Percentiles rank a stretch among this genome's conserved stretches.
Conservation (phyloP, 441 rosid genomes). For the Populus hybrid region DNA sequence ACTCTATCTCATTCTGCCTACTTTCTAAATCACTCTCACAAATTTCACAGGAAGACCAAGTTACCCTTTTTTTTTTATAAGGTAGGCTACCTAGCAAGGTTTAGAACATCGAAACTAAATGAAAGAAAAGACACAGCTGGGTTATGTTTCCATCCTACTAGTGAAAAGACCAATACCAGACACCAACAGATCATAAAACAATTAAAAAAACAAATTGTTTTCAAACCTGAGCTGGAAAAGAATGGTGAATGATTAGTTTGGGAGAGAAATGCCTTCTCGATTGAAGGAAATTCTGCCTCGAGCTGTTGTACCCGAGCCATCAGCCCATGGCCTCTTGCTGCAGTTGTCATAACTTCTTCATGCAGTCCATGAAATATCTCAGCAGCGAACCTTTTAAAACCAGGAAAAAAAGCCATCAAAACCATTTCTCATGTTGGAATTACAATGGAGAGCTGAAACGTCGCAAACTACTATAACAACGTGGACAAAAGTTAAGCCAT, state of each 20-base stretch:
- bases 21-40: not conserved
- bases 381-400: conserved; percentile 72
- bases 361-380: conserved; percentile 86
- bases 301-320: conserved; percentile 74
- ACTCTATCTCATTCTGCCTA: not conserved
- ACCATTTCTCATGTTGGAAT: not conserved
- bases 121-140: not conserved
- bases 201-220: not conserved
- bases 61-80: too few relatives aligned
- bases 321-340: conserved; percentile 78
- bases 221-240: conserved; percentile 57
- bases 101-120: not conserved
- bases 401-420: conserved; percentile 9
- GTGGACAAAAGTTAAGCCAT: not conserved
- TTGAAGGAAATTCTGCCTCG: too few relatives aligned
- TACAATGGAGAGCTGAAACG: not conserved
- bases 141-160: not conserved
- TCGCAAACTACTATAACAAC: not conserved
- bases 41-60: not conserved
- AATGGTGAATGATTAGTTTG: conserved; percentile 57
- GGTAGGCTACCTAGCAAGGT: not conserved
- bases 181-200: not conserved
- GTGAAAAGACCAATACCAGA: not conserved
- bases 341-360: conserved; percentile 69
- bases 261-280: too few relatives aligned